Percentiles rank a stretch among this genome's conserved stretches.
Conservation (phyloP, 768 basidiomycete genomes). For the Antrodiella citrinella region DNA sequence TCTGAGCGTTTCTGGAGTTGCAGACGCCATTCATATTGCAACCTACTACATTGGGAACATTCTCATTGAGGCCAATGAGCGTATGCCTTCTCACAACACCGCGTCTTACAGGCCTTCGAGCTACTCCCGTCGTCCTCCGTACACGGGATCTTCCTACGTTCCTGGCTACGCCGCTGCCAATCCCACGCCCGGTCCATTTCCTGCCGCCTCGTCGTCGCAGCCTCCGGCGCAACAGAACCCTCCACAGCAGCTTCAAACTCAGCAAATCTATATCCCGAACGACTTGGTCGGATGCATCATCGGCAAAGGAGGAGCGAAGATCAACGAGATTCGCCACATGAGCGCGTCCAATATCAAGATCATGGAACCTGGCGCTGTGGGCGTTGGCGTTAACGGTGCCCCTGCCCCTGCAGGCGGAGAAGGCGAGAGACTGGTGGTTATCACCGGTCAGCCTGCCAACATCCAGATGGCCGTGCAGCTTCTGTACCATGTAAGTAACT, state of each 20-base stretch:
- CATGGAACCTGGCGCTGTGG: slow-evolving; percentile 89
- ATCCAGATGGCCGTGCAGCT: slow-evolving; percentile 96
- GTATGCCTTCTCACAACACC: slow-evolving; percentile 59
- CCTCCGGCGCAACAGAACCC: slow-evolving; percentile 38
- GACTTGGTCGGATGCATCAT: slow-evolving; percentile 97
- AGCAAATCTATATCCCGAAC: slow-evolving; percentile 98
- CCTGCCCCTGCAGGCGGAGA: slow-evolving; percentile 72
- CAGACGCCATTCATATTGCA: slow-evolving; percentile 98
- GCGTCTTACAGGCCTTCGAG: slow-evolving; percentile 55
- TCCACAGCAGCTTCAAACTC: slow-evolving; percentile 78
- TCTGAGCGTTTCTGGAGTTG: slow-evolving; percentile 94
- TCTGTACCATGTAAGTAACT: slow-evolving; percentile 65
- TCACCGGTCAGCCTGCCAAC: slow-evolving; percentile 90
- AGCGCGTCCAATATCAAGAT: slow-evolving; percentile 97
- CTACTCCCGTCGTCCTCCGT: slow-evolving; percentile 37
- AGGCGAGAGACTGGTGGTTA: slow-evolving; percentile 89
- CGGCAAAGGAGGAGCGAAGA: slow-evolving; percentile 96
- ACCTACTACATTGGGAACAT: slow-evolving; percentile 99
- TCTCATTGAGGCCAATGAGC: slow-evolving; percentile 86
- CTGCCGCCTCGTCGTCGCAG: background rate
- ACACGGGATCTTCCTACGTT: slow-evolving; percentile 55
- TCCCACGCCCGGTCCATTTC: slow-evolving; percentile 28
- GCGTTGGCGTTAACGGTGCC: slow-evolving; percentile 58
- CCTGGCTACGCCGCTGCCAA: slow-evolving; percentile 43
- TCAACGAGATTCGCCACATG: slow-evolving; percentile 96